Evolutionary conservation across 2,329 filamentous ascomycete genomes (phyloP).

Genomic region (Pezizomycotina sp.): DNA sequence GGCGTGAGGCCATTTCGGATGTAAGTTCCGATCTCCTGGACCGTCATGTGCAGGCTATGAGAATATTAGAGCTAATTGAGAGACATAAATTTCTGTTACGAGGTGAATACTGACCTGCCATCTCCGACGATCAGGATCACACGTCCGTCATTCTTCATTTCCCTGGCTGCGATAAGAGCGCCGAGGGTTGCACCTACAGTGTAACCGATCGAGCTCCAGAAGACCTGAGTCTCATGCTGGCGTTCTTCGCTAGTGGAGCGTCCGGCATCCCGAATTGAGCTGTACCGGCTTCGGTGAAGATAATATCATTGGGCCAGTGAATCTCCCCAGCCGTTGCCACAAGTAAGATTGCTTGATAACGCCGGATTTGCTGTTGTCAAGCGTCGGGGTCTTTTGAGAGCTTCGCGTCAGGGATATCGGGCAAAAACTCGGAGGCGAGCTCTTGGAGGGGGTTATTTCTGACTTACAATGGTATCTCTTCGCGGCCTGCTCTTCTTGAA

Average conservation of each 20-base stretch:
- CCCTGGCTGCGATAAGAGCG: conserved; percentile 38
- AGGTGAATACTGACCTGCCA: too few relatives aligned
- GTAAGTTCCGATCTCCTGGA: conserved; percentile 49
- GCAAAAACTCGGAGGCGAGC: background rate
- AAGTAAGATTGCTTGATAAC: conserved; percentile 29
- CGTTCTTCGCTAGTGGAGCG: conserved; percentile 36
- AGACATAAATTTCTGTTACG: too few relatives aligned
- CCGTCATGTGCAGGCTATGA: conserved; percentile 50
- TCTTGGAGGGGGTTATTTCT: conserved; percentile 1
- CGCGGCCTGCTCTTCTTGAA: conserved; percentile 13
- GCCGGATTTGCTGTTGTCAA: conserved; percentile 29
- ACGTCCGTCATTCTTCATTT: conserved; percentile 31
- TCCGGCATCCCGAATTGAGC: conserved; percentile 39
- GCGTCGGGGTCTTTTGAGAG: conserved; percentile 9
- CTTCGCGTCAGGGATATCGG: conserved; percentile 5
- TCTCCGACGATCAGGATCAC: conserved; percentile 46
- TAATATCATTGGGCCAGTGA: conserved; percentile 27
- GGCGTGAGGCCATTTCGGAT: conserved; percentile 38
- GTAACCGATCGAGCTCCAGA: conserved; percentile 45
- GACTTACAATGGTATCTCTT: conserved; percentile 13
- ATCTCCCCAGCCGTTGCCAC: conserved; percentile 24
- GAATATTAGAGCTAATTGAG: too few relatives aligned
- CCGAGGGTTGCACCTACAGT: conserved; percentile 43
- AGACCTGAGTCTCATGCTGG: conserved; percentile 37
- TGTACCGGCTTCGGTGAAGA: conserved; percentile 40